Base-by-base conservation (phyloP, 2,329 filamentous ascomycete species). In the Cladophialophora carrionii region DNA sequence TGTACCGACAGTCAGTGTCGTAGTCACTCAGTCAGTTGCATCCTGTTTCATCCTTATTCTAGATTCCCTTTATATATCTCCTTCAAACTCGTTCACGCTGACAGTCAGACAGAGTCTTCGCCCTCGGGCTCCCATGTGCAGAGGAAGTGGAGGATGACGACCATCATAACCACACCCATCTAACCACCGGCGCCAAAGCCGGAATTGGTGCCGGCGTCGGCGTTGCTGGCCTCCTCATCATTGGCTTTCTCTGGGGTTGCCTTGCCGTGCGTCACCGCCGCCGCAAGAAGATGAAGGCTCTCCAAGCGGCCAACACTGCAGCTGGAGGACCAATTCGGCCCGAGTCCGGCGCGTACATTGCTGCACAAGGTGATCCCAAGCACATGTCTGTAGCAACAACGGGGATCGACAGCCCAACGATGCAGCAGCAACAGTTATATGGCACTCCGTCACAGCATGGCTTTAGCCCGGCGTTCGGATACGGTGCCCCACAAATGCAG, bases 131-230 rank as follows among this genome's bases (percentile, higher is more conserved):
- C 17, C 66, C 66, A 6, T 68, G 66, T 34, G 66, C 66, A 14
- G 63, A 66, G 5, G 46, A 59, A 24, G 56, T 32, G 12, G 56
- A 51, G 1, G 57, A 14, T 10, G 66, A 48, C 26, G 55, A 58
- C 5, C 14, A 43, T 6, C 37, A 43, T 14, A n/a, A 43, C 6
- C 32, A 62, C 24, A 60, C 64, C 8, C 66, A 68, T 26, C 66
- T 76, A 2, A 70, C 67, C 56, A 58, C 71, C 41, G 73, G 72
- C 37, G 70, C 72, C 14, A 75, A 75, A 70, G 73, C 69, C 1
- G 74, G 74, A 3, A 75, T 76, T 14, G 74, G 73, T 7, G 67
- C 72, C 72, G 61, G 79, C 73, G 72, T 84, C 74, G 68, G 78
- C 73, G 56, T 81, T 73, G 53, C 81, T 71, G 54, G 71, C 4